Conservation (phyloP, 2,329 filamentous ascomycete species). For the Huntiella moniliformis region DNA sequence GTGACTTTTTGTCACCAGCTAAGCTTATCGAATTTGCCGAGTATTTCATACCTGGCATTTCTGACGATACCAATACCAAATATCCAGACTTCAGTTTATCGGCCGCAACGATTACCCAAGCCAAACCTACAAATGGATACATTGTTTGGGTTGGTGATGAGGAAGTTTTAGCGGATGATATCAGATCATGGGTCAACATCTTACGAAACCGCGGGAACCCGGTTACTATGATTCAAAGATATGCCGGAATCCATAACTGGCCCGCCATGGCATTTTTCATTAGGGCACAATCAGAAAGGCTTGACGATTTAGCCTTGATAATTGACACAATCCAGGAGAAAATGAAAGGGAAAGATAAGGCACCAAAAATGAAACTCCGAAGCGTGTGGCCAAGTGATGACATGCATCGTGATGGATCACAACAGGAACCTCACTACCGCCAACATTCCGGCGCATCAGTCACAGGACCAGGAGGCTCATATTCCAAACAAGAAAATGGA, state of each 20-base stretch:
- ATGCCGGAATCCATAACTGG: constrained; percentile 63
- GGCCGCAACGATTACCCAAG: not conserved
- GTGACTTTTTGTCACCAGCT: constrained; percentile 54
- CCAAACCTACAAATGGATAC: constrained; percentile 41
- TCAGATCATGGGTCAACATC: constrained; percentile 31
- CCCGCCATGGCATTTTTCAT: constrained; percentile 50
- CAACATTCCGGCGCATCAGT: no score
- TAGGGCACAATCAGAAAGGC: constrained; percentile 27
- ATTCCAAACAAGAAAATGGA: not conserved
- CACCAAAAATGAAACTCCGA: no score
- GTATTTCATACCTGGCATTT: constrained; percentile 33
- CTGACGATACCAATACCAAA: not conserved
- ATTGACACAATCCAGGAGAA: constrained; percentile 18
- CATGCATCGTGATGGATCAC: no score
- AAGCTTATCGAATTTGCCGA: constrained; percentile 51
- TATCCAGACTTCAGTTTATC: not conserved
- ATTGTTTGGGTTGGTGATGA: constrained; percentile 55
- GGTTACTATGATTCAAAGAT: constrained; percentile 40
- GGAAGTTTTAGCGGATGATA: constrained; percentile 59
- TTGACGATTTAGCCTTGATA: constrained; percentile 30
- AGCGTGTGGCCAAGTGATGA: no score
- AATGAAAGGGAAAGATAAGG: not conserved
- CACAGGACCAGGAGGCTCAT: no score
- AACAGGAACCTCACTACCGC: no score
- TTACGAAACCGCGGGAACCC: constrained; percentile 21